These are phyloP conservation scores for Epichloe gansuensis DNA, from an alignment of 2,329 filamentous ascomycete genomes.

Conservation along the genomic window DNA sequence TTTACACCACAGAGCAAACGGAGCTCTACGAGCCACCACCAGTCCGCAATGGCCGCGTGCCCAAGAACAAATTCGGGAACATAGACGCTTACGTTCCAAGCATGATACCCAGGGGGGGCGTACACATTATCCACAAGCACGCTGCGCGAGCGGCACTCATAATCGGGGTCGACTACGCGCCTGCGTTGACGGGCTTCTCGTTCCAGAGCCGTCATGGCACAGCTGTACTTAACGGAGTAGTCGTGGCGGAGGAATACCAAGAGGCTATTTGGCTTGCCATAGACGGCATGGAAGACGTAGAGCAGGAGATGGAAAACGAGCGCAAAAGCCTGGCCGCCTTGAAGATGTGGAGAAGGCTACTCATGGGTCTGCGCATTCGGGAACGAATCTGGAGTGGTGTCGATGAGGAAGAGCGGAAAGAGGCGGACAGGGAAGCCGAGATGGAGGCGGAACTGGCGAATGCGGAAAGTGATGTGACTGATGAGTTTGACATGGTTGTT, in stretches of 20 bases:
- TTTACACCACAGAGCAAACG: slow-evolving; percentile 53
- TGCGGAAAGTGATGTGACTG: slow-evolving; percentile 28
- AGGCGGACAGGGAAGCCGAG: slow-evolving; percentile 23
- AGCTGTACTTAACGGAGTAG: slow-evolving; percentile 63
- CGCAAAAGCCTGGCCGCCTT: slow-evolving; percentile 61
- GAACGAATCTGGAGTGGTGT: slow-evolving; percentile 56
- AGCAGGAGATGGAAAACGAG: slow-evolving; percentile 51
- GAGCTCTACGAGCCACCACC: slow-evolving; percentile 63
- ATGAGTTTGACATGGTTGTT: slow-evolving; percentile 29
- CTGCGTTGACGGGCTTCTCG: slow-evolving; percentile 79
- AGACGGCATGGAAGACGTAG: slow-evolving; percentile 51
- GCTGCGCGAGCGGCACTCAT: slow-evolving; percentile 61
- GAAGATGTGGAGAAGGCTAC: slow-evolving; percentile 52
- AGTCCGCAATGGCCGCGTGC: slow-evolving; percentile 60
- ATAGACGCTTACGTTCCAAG: slow-evolving; percentile 84
- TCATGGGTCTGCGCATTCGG: slow-evolving; percentile 64
- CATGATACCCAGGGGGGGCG: slow-evolving; percentile 72
- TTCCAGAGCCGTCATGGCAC: slow-evolving; percentile 81
- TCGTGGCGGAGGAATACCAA: slow-evolving; percentile 58
- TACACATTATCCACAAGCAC: slow-evolving; percentile 50
- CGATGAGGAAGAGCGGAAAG: slow-evolving; percentile 31
- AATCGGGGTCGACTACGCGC: slow-evolving; percentile 72
- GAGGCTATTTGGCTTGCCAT: slow-evolving; percentile 63
- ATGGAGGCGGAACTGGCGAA: slow-evolving; percentile 22
- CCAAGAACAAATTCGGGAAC: slow-evolving; percentile 88